These are phyloP conservation scores for Agastache rugosa DNA, from an alignment of 257 asterid genomes.

Conservation along the genomic window DNA sequence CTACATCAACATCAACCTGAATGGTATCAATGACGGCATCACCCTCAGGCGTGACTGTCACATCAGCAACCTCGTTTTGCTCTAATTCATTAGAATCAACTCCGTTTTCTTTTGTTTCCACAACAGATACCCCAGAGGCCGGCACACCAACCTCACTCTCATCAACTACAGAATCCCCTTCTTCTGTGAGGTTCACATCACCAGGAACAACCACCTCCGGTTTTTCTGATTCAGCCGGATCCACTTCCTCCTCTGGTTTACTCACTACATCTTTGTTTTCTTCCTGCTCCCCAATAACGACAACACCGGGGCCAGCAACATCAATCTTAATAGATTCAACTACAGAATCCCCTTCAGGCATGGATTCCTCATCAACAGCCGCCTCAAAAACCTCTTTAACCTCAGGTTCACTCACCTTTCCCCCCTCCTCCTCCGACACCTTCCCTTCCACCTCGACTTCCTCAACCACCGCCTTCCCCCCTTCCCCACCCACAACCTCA, in stretches of 20 bases:
- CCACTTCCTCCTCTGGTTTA: conserved; percentile 27
- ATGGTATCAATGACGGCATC: conserved; percentile 57
- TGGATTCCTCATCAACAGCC: conserved; percentile 37
- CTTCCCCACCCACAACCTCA: conserved; percentile 29
- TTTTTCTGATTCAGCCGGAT: conserved; percentile 27
- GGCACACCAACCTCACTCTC: conserved; percentile 36
- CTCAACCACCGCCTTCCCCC: conserved; percentile 23
- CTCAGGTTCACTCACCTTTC: conserved; percentile 30
- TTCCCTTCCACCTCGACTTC: conserved; percentile 25
- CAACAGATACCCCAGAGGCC: conserved; percentile 44
- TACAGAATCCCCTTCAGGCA: conserved; percentile 52
- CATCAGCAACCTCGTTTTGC: conserved; percentile 33
- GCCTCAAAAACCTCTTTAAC: conserved; percentile 33
- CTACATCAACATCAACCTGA: conserved; percentile 45
- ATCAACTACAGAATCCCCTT: conserved; percentile 50
- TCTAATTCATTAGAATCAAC: conserved; percentile 1
- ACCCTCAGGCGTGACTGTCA: conserved; percentile 43
- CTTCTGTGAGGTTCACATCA: conserved; percentile 34
- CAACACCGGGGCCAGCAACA: conserved; percentile 48
- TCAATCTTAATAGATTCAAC: conserved; percentile 52
- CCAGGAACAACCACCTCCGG: conserved; percentile 38
- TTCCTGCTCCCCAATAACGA: conserved; percentile 46
- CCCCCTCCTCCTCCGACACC: conserved; percentile 17
- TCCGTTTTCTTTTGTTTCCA: conserved; percentile 31
- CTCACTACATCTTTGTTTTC: conserved; percentile 24